Conservation (phyloP, 129 eudicot genomes). For the Dittrichia graveolens region DNA sequence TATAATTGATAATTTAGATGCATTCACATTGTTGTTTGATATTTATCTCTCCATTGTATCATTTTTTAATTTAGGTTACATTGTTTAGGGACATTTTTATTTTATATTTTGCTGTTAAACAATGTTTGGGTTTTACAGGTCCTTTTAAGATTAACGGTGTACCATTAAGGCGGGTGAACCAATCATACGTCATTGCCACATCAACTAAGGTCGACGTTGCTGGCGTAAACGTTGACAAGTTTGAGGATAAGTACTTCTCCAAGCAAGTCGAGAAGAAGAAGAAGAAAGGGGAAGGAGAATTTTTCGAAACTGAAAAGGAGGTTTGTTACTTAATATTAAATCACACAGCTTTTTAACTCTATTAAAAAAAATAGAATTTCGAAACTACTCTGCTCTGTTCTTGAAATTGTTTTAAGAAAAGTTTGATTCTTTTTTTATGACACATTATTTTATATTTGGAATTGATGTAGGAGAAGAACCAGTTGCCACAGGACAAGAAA, state of each 20-base stretch:
- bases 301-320: conserved; percentile 65
- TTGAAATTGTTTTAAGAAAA: no score
- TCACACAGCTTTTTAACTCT: no score
- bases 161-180: conserved; percentile 75
- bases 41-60: no score
- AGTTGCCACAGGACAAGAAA: conserved; percentile 14
- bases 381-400: no score
- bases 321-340: conserved; percentile 2
- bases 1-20: no score
- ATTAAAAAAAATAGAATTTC: no score
- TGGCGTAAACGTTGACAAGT: conserved; percentile 55
- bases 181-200: conserved; percentile 65
- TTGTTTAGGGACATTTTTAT: background rate
- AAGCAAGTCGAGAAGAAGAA: conserved; percentile 63
- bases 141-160: conserved; percentile 77
- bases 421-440: background rate
- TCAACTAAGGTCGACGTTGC: conserved; percentile 60
- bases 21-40: no score
- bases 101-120: background rate
- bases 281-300: conserved; percentile 66
- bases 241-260: conserved; percentile 62
- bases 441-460: no score
- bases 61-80: no score
- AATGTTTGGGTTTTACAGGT: conserved; percentile 33
- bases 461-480: conserved; percentile 44